phyloP scores from a whole-genome alignment of 306 rosid species.

The Amphicarpaea edgeworthii region DNA sequence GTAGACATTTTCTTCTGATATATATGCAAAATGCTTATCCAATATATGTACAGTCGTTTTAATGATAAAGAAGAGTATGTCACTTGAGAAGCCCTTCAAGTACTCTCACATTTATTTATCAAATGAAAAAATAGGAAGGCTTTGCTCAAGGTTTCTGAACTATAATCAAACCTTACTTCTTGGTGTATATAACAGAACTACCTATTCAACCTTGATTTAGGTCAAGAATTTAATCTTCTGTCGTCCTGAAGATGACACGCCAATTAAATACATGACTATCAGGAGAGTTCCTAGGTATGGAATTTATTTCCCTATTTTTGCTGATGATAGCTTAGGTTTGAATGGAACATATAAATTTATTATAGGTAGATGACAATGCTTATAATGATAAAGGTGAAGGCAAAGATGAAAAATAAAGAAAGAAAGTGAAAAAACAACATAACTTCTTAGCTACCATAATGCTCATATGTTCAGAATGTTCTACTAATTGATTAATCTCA shows the following conservation, averaged over 20 bases:
- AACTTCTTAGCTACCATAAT: neutral
- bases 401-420: slow-evolving; percentile 4
- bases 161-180: too few species aligned
- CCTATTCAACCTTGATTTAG: slow-evolving; percentile 46
- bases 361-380: neutral
- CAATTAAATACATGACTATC: slow-evolving; percentile 61
- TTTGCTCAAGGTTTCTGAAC: too few species aligned
- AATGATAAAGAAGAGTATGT: too few species aligned
- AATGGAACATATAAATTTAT: neutral
- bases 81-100: too few species aligned
- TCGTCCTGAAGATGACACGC: slow-evolving; percentile 73
- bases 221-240: slow-evolving; percentile 70
- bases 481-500: neutral
- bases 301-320: slow-evolving; percentile 10
- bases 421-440: neutral
- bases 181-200: too few species aligned
- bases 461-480: slow-evolving; percentile 1
- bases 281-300: slow-evolving; percentile 72
- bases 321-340: neutral
- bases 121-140: too few species aligned
- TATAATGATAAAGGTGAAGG: neutral
- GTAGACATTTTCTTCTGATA: neutral
- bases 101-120: too few species aligned
- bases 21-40: neutral
- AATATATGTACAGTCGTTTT: too few species aligned